These are phyloP conservation scores for Falciphora oryzae DNA, from an alignment of 2,329 filamentous ascomycete genomes.

Conservation along the genomic window DNA sequence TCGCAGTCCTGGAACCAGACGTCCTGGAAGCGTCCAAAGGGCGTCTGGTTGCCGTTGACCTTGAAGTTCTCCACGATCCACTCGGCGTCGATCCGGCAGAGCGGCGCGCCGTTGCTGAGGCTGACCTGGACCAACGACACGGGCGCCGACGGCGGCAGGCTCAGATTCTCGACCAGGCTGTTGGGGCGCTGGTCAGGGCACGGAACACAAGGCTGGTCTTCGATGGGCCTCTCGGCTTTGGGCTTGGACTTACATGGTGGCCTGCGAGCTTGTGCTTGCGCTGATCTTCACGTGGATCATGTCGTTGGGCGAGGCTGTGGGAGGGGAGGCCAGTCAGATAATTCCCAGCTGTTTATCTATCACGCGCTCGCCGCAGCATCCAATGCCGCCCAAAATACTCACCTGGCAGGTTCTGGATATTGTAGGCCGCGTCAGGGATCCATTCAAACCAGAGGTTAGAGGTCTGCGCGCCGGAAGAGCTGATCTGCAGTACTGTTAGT, in stretches of 20 bases:
- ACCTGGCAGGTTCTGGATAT: constrained; percentile 19
- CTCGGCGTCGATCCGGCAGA: constrained; percentile 24
- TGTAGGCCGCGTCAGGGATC: constrained; percentile 24
- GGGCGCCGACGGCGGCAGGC: too few species aligned
- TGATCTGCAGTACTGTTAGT: constrained; percentile 1
- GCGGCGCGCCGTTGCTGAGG: constrained; percentile 19
- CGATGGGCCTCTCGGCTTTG: neutral
- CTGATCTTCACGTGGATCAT: constrained; percentile 23
- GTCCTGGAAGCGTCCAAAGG: constrained; percentile 23
- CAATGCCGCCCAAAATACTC: neutral
- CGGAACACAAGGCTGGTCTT: neutral
- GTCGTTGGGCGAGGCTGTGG: constrained; percentile 21
- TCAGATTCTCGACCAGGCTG: constrained; percentile 14
- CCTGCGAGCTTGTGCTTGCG: constrained; percentile 15
- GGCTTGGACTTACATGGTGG: constrained; percentile 7
- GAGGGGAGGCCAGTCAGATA: neutral
- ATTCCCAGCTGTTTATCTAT: neutral
- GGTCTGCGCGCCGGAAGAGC: neutral
- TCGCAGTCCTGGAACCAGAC: constrained; percentile 22
- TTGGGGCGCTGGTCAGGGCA: constrained; percentile 15
- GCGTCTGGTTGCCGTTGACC: constrained; percentile 18
- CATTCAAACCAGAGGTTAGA: constrained; percentile 27
- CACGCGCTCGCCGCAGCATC: too few species aligned
- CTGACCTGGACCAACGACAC: too few species aligned
- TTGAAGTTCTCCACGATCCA: constrained; percentile 28